phyloP scores from a whole-genome alignment of 805 yeast genomes.

The Cephaloascus albidus region DNA sequence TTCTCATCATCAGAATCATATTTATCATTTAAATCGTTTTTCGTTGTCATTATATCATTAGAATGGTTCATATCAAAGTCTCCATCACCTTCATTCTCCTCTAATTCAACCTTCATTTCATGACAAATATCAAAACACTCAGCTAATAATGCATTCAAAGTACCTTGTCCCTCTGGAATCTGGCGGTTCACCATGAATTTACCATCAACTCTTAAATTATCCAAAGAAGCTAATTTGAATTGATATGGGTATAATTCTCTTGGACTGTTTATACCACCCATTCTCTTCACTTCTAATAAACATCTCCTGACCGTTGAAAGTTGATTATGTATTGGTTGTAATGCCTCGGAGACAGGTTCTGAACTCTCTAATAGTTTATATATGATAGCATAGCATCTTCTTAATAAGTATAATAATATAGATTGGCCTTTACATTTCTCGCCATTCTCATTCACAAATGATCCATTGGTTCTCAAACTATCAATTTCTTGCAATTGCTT shows the following conservation, averaged over 20 bases:
- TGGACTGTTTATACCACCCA: slow-evolving; percentile 83
- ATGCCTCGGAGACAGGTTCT: slow-evolving; percentile 92
- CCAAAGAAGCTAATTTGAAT: slow-evolving; percentile 84
- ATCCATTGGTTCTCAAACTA: slow-evolving; percentile 55
- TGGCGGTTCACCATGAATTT: slow-evolving; percentile 81
- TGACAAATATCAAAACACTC: slow-evolving; percentile 92
- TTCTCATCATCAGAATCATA: slow-evolving; percentile 18
- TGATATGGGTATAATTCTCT: slow-evolving; percentile 95
- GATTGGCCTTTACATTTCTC: slow-evolving; percentile 38
- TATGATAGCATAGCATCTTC: slow-evolving; percentile 86
- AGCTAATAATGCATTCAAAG: slow-evolving; percentile 81
- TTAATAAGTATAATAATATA: slow-evolving; percentile 63
- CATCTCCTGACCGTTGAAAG: slow-evolving; percentile 86
- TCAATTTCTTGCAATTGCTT: slow-evolving; percentile 67
- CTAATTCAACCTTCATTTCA: slow-evolving; percentile 81
- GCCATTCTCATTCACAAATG: slow-evolving; percentile 23
- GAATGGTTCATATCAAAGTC: slow-evolving; percentile 14
- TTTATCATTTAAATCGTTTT: slow-evolving; percentile 4
- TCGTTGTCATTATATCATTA: slow-evolving; percentile 3
- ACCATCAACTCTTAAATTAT: slow-evolving; percentile 82
- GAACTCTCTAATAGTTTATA: slow-evolving; percentile 84
- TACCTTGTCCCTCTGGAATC: slow-evolving; percentile 97
- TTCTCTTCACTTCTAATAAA: slow-evolving; percentile 77
- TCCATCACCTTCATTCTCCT: slow-evolving; percentile 36
- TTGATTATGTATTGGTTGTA: slow-evolving; percentile 91